Evolutionary conservation across 2,329 filamentous ascomycete species (phyloP), one percentile per base, ranked within the genome.

Genomic region (Neonectria coccinea): DNA sequence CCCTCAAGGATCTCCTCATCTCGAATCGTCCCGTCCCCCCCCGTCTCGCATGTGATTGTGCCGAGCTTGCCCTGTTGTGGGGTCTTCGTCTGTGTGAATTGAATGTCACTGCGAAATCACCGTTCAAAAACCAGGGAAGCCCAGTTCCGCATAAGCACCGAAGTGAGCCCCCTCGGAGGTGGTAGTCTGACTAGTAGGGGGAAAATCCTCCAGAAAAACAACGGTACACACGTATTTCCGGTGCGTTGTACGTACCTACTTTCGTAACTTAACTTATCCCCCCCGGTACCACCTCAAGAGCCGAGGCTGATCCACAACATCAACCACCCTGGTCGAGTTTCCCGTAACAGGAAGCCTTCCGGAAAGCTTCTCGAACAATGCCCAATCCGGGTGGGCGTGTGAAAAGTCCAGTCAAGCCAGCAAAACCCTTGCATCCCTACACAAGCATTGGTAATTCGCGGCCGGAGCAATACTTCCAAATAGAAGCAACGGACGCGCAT

Each of bases 61-160:
- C 66, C 55, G 48, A 55, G 22, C 39, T 12, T 58, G 44, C 20
- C 47, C 25, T 25, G 25, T 6, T 25, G 25, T 55, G 44, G 33
- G 11, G 50, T 44, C 50, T 33, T 25, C 25, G 22, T 39, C 45
- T 36, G 57, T 47, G 25, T 25, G 25, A 25, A 25, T 25, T 25
- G 57, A 59, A 60, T 67, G 62, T 64, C 60, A 65, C 52, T 42
- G 41, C 59, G 45, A 65, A 59, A 61, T 70, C 44, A 22, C n/a
- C 31, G 54, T 45, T 55, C 57, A n/a, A n/a, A 57, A 57, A 65
- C 62, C 39, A 59, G 56, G 41, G 33, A 33, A 29, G 25, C 25
- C 20, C 11, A 56, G 63, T 64, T 62, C 70, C 70, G 70, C 68
- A 73, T 73, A 71, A 73, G 70, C 70, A 71, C 70, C 70, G 70